Base-by-base conservation (phyloP, 2,329 filamentous ascomycete species). In the Drechslerella dactyloides region DNA sequence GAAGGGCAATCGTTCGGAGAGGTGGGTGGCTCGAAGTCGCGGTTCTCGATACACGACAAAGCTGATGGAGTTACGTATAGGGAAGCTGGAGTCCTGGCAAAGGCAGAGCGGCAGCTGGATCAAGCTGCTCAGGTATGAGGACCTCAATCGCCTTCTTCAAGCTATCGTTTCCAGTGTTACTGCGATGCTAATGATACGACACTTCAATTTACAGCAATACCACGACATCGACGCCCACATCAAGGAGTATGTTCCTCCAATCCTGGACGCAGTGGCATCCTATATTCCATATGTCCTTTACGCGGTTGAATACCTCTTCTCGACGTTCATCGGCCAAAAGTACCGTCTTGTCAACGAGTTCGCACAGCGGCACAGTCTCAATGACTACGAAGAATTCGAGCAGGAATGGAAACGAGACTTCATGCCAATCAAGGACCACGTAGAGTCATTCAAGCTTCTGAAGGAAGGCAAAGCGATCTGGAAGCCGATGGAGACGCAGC, bases 201-300 rank as follows among this genome's bases (percentile, higher is more conserved):
- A 54, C 21, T 55, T 59, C 17, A 48, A n/a, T n/a, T n/a, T 33
- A 8, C 74, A 90, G 84, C 87, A 90, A 59, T 96, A 94, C 77
- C 83, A 89, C 73, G 84, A 85, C 42, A 88, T 90, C 48, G 91
- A 96, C 78, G 85, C 89, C 30, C 87, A 90, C 78, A 82, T 96
- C 35, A 87, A 87, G 76, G 82, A 86, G 73, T 86, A 85, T 15
- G 84, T 96, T 1, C 91, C 91, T 7, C 86, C 85, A 0, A 81
- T 96, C 7, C 86, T 93, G 58, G 81, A 74, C 5, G 75, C 75
- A 42, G 73, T 84, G 1, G 87, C 89, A 8, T 84, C 88, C 2
- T 90, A 91, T 77, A 66, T 77, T 19, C 75, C 75, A 6, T 88
- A 84, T 23, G 82, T 96, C n/a, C 83, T 93, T 11, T 89, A 90